Evolutionary conservation across 2,329 filamentous ascomycete genomes (phyloP), one percentile per base, ranked within the genome.

Genomic region (Fusarium begoniae): DNA sequence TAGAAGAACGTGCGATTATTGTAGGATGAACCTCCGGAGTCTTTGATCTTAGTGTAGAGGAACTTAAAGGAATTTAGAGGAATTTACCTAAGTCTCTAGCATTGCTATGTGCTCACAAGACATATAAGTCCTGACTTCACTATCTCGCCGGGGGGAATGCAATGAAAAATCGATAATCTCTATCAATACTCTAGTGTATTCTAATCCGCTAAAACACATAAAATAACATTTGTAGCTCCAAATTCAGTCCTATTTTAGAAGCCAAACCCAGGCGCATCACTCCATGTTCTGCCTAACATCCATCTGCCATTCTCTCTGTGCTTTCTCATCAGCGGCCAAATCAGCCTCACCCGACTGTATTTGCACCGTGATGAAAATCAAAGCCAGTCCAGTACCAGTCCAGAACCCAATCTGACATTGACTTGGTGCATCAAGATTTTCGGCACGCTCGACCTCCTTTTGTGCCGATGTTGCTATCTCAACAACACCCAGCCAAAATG

Each of bases 371-470:
- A 89, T 81, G 64, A 91, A 86, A 20, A 93, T 80, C 1, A 83
- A 20, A 0, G 90, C 87, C 56, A 88, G 84, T 3, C 85, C 91
- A 28, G 90, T 84, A 59, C 90, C 88, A 30, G 91, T 89, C 91
- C 91, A 92, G 73, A 93, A 93, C 1, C 88, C 90, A 30, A 88
- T 87, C 78, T 90, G 88, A 78, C 92, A 93, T 66, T 90, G 91
- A 64, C 84, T 74, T 51, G 82, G 82, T 45, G 83, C 62, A 1
- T 87, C 87, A 22, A 86, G 72, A 5, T 79, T 71, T 5, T 75
- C 77, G 1, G 62, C 70, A 14, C 70, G 71, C 11, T 74, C 70
- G 9, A 69, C 53, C 43, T 77, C 60, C 43, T 81, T 82, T 26
- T 87, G 87, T 45, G 86, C 85, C 1, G 88, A 86, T 6, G 90